Evolutionary conservation across 2,329 filamentous ascomycete species (phyloP), one percentile per base, ranked within the genome.

Genomic region (Thielaviopsis euricoi): DNA sequence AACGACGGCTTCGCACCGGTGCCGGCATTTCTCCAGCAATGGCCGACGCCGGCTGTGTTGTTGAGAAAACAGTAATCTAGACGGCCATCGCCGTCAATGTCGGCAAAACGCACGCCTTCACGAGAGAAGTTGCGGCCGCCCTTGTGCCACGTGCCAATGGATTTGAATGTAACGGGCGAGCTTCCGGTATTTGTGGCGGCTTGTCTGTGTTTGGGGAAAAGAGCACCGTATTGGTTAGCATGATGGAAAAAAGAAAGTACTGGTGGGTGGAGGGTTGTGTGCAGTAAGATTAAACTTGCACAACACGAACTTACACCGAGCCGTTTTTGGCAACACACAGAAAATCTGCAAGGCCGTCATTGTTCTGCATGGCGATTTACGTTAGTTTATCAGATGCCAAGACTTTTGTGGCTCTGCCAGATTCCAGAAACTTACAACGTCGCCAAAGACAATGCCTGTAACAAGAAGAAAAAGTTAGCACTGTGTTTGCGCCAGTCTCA

Each of bases 11-110:
- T 61, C 4, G 69, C 63, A 1, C 63, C 65, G 29, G 60, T 58
- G 17, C 66, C 65, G 9, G 66, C 66, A 49, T 70, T 71, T 4
- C 70, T 64, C 65, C 65, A 70, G 60, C 65, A 70, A 2, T 61
- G 52, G 3, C 67, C 60, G 23, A 66, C 61, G 2, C 66, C 17
- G 3, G 43, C 43, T 13, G 23, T 33, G 6, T 10, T 50, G 23
- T 58, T 49, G 25, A 58, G 19, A 19, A 64, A 52, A 46, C 67
- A 67, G 55, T 68, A 72, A 59, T 72, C 71, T 0, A 64, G 52
- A 0, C 69, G 64, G 0, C 70, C 69, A 55, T 73, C 66, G 4
- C 63, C 65, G 53, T 69, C 67, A 19, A 68, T 61, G 52, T 71
- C 69, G 0, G 61, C 69, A 2, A 71, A 59, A 0, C 65, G 62